Evolutionary conservation across 306 rosid species (phyloP).

Genomic region (Sphenostylis stenocarpa): DNA sequence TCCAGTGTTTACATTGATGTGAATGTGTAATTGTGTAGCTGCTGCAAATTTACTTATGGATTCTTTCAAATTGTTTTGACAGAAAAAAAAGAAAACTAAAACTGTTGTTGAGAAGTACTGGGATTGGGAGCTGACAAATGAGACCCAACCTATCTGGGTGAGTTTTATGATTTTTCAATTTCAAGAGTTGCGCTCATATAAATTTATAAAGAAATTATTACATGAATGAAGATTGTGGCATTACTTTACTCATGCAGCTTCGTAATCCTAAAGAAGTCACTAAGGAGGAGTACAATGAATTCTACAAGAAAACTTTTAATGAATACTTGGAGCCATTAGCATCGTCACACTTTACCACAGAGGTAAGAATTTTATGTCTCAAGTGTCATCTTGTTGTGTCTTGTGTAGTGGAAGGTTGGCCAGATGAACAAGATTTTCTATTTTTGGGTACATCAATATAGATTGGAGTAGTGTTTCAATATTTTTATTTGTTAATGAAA

Average conservation of each 20-base stretch:
- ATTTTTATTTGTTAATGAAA: background rate
- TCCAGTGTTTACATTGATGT: background rate
- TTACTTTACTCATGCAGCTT: constrained; percentile 63
- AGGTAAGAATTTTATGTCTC: constrained; percentile 50
- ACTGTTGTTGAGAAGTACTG: constrained; percentile 90
- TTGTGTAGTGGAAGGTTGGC: background rate
- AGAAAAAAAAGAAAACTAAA: constrained; percentile 93
- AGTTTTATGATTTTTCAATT: constrained; percentile 33
- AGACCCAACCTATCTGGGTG: constrained; percentile 97
- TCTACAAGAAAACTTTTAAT: constrained; percentile 83
- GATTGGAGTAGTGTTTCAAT: background rate
- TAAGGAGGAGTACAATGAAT: constrained; percentile 90
- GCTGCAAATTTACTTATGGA: constrained; percentile 21
- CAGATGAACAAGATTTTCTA: too few species aligned
- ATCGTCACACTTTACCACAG: constrained; percentile 92
- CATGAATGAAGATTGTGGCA: constrained; percentile 1
- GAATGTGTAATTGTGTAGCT: background rate
- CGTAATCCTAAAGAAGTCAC: constrained; percentile 89
- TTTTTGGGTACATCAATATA: too few species aligned
- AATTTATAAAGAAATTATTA: background rate
- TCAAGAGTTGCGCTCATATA: background rate
- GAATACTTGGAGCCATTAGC: constrained; percentile 94
- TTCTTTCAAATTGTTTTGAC: constrained; percentile 15
- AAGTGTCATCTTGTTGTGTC: background rate
- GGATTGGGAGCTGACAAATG: constrained; percentile 97